Evolutionary conservation across 2,329 filamentous ascomycete genomes (phyloP).

Genomic region (Amauroascus niger): DNA sequence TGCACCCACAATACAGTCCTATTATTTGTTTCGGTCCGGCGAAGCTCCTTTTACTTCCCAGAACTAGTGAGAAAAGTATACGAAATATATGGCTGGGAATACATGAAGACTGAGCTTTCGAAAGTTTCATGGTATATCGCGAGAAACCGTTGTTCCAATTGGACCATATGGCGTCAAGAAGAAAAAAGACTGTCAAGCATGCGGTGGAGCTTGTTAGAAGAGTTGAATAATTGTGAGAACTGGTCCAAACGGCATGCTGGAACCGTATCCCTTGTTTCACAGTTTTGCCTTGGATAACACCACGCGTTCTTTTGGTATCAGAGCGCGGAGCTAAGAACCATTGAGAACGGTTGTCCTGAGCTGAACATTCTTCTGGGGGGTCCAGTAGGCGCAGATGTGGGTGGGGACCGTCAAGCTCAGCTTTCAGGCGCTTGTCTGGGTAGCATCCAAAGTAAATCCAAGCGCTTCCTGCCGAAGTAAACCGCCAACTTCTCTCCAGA

Average conservation of each 20-base stretch:
- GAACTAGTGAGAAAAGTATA: slow-evolving; percentile 7
- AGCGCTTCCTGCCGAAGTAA: background rate
- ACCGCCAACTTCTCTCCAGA: background rate
- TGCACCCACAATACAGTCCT: slow-evolving; percentile 1
- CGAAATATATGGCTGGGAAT: slow-evolving; percentile 1
- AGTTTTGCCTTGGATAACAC: slow-evolving; percentile 7
- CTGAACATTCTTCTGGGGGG: slow-evolving; percentile 4
- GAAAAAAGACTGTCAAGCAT: slow-evolving; percentile 3
- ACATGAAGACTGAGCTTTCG: slow-evolving; percentile 5
- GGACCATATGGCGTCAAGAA: slow-evolving; percentile 3
- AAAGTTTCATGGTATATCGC: slow-evolving; percentile 8
- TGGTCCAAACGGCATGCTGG: background rate
- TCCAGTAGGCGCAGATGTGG: slow-evolving; percentile 9
- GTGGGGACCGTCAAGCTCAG: slow-evolving; percentile 7
- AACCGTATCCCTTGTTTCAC: slow-evolving; percentile 4
- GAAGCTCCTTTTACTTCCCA: background rate
- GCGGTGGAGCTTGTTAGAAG: background rate
- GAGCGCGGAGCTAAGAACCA: slow-evolving; percentile 2
- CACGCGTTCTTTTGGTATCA: slow-evolving; percentile 6
- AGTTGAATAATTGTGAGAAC: background rate
- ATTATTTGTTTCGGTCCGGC: slow-evolving; percentile 2
- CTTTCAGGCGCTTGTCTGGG: background rate
- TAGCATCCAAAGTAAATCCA: slow-evolving; percentile 1
- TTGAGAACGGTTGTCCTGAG: slow-evolving; percentile 2
- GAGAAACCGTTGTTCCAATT: slow-evolving; percentile 5